Conservation (phyloP, 176 grass and related monocot genomes). For the Cymbopogon citratus region DNA sequence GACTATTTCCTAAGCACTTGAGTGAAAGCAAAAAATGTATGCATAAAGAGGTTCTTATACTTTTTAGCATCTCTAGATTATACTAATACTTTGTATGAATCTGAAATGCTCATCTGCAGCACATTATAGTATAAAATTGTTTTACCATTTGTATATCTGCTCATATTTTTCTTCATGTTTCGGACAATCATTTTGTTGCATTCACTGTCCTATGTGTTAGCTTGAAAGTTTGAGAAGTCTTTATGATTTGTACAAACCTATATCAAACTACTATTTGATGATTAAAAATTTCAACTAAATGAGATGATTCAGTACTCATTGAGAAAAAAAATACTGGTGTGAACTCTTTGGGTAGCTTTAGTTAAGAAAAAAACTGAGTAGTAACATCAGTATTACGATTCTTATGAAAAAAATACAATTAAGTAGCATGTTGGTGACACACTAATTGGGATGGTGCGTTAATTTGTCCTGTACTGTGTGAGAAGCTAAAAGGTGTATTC, state of each 20-base stretch:
- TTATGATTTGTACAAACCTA: not conserved
- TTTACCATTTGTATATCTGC: not conserved
- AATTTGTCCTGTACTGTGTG: not conserved
- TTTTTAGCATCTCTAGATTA: not conserved
- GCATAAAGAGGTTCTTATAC: not conserved
- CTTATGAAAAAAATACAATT: not conserved
- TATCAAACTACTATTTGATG: not conserved
- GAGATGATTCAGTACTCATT: not conserved
- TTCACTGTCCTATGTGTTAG: not conserved
- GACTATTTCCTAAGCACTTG: not conserved
- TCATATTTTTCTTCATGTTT: not conserved
- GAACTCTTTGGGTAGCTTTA: conserved; percentile 10
- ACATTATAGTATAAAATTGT: not conserved
- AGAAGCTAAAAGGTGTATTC: not conserved
- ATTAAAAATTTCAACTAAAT: not conserved
- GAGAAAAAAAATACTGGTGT: not conserved
- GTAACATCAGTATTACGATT: not conserved
- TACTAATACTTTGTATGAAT: not conserved
- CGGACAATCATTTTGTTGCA: not conserved
- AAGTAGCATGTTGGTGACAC: not conserved
- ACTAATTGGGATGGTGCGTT: not conserved
- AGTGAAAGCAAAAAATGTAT: not conserved
- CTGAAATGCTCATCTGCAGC: not conserved
- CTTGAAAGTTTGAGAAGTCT: not conserved
- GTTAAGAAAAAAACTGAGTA: not conserved